Base-by-base conservation (phyloP, 2,329 filamentous ascomycete species). In the Colletotrichum godetiae region DNA sequence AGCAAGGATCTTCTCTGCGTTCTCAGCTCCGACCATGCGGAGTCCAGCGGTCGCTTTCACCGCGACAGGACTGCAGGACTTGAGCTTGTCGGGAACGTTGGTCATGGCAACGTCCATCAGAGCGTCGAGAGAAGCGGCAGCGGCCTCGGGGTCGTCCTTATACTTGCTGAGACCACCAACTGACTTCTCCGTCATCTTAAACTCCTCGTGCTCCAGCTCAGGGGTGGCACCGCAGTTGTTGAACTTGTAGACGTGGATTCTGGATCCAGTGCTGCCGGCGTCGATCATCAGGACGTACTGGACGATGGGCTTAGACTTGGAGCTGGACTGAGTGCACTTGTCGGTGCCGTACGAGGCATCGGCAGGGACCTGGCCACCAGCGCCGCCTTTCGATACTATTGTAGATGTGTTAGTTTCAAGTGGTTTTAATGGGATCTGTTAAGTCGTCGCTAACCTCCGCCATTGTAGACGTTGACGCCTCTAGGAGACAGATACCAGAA, bases 261-360 rank as follows among this genome's bases (percentile, higher is more conserved):
- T 93, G 74, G 97, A 98, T 74, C 97, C 97, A 67, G 97, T 98
- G 87, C 95, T 98, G 78, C 97, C 97, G 60, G 97, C 97, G 84
- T 99, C 97, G 80, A 99, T 94, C 97, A 99, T 99, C 80, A 98
- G 90, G 74, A 97, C 97, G 86, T 98, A 99, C 82, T 99, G 97
- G 75, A 98, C 92, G 77, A 99, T 91, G 62, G 97, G 96, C 86
- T 98, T 98, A 76, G 95, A 93, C 79, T 93, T 92, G 78, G 95
- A 94, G 85, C 90, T 92, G 55, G 97, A 95, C 81, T 92, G 94
- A 73, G 92, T 91, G 88, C 97, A 99, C 85, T 91, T 93, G 56
- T 90, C 88, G 76, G 93, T 92, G 77, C 90, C 90, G 79, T 92
- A 89, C 10, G 91, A 90, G 31, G 88, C 86, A 78, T 94, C 91